Conservation (phyloP, 129 eudicot genomes). For the Flaveria sonorensis region DNA sequence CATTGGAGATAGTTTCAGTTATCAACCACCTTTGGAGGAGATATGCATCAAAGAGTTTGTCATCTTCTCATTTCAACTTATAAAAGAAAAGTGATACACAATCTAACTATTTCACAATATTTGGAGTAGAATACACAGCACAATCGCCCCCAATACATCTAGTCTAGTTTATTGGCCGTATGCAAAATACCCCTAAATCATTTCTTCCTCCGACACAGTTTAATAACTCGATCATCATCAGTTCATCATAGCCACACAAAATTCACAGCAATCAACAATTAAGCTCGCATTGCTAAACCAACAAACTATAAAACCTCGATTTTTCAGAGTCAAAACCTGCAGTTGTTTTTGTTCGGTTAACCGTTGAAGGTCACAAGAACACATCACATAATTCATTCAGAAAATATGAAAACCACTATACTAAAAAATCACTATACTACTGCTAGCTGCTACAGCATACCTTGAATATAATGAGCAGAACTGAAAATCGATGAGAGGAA, state of each 20-base stretch:
- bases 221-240: background rate
- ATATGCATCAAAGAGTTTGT: background rate
- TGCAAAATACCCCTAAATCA: background rate
- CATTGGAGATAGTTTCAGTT: background rate
- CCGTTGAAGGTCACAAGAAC: too few relatives aligned
- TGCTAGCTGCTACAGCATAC: background rate
- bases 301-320: background rate
- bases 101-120: background rate
- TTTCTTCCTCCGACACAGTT: background rate
- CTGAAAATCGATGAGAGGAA: background rate
- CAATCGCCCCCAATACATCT: background rate
- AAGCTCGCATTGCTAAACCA: background rate
- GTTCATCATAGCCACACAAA: background rate
- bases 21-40: background rate
- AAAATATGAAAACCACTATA: background rate
- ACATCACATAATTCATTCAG: background rate
- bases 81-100: background rate
- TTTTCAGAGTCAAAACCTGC: background rate
- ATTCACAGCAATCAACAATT: background rate
- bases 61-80: background rate
- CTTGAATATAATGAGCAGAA: conserved; percentile 23
- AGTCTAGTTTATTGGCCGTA: background rate
- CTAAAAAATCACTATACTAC: too few relatives aligned
- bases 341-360: too few relatives aligned
- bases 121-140: background rate